Evolutionary conservation across 352 stramenopile genomes (phyloP), one percentile per base, ranked within the genome.

Genomic region (Blastocystis sp.): DNA sequence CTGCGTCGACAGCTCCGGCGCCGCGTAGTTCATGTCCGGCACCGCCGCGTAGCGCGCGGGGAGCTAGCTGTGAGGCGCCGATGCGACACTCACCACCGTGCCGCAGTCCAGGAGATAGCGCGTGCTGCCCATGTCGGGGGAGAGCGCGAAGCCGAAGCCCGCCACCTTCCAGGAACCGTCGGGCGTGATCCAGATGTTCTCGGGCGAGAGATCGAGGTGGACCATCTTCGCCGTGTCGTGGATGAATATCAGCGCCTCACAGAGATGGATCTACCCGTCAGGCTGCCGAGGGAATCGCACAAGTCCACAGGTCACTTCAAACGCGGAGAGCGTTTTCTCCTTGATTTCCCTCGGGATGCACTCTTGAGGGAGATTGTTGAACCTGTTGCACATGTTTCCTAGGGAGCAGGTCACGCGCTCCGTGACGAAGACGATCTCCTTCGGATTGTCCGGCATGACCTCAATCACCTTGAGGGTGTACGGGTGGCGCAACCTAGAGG

Each of bases 131-230:
- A 11, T 91, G 91, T 40, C 92, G 93, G 5, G 89, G 66, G 14
- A 92, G 86, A 89, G 91, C 61, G 92, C 94, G 79, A 96, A 96
- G 84, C 93, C 93, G 92, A 96, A 94, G 10, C 93, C 93, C 10
- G 92, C 93, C n/a, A 96, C 90, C 84, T 96, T 95, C 93, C 93
- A 96, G 86, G 94, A 92, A 77, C 93, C 93, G 88, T 95, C 94
- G 45, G 93, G 92, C 59, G 93, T 96, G 60, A 96, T 94, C 89
- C 95, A 96, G 89, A 95, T 93, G 67, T 93, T 94, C 62, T 94
- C 90, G 28, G 93, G 93, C 2, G 91, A 91, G 0, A 95, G 66
- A 79, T 90, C 94, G 59, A 95, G 86, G 70, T 95, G 93, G 61
- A 96, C 93, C 61, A 93, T 92, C 2, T 93, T 91, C 19, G 92